Base-by-base conservation (phyloP, 75 land plant genomes). In the Pseudotsuga menziesii region DNA sequence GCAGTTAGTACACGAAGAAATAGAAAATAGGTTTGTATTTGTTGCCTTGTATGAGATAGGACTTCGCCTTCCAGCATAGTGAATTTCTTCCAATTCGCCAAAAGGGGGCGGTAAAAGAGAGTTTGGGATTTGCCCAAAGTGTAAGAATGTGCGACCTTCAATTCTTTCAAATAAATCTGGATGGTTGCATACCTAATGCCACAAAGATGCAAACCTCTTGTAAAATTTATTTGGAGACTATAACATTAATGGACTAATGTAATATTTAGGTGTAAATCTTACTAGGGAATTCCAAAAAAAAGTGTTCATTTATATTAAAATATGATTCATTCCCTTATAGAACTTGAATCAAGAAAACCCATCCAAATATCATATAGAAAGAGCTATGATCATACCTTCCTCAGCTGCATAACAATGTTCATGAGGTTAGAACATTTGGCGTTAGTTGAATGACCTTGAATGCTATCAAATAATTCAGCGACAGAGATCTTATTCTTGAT, bases 101-200 rank as follows among this genome's bases (percentile, higher is more conserved):
- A 94, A 97, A 19, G 98, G 87, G 57, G 99, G 89, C 19, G 95
- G 93, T 56, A 87, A 82, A 75, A 91, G 93, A 72, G 95, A 72
- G 75, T 89, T 83, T 71, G 89, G 89, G 55, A 89, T 81, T 14
- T 83, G 80, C 36, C 89, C 90, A 84, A 97, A 97, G 80, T 91
- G 84, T 16, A 94, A 75, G 62, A 84, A 97, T 54, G 98, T 78
- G 63, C 83, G 90, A 39, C 99, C 99, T 77, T 97, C 99, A 85
- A 91, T 97, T 22, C 99, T 88, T 74, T 97, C 99, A 87, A 97
- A 97, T 73, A 97, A 79, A 81, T 97, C 99, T 66, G 99, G 99
- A 85, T 97, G 99, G 78, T 94, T 97, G 83, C 99, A 97, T 22
- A 97, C 99, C 99, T 44, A 44, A 44, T 44, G 48, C 48, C 48